Evolutionary conservation across 768 basidiomycete species (phyloP), one percentile per base, ranked within the genome.

Genomic region (Pulveroboletus sp.): DNA sequence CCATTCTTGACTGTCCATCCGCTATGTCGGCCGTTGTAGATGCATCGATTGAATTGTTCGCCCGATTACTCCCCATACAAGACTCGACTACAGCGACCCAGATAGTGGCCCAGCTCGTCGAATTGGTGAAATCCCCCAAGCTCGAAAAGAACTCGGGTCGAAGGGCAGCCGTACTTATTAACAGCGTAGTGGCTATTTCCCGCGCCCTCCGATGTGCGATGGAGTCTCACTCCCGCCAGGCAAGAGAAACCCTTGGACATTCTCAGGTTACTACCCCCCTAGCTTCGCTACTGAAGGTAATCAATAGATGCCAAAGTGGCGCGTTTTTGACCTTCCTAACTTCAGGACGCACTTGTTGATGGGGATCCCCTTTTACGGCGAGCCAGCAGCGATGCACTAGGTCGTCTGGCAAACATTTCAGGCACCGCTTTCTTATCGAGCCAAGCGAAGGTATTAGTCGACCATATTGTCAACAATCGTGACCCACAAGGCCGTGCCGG

Each of bases 401-500:
- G 95, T 14, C 83, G 90, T 14, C 71, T 98, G 8, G 86, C 90
- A 8, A 87, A 82, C 58, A 71, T 95, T 30, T 87, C 88, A 1
- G 91, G 86, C 5, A 90, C 85, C 7, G 79, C 76, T 37, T 95
- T 93, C 73, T 74, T 97, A 43, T 88, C 89, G 1, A 78, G 76
- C 39, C 89, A 94, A 66, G 86, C 92, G 54, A 96, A 96, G 67
- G 82, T 82, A 54, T 75, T 97, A 5, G 93, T 98, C 8, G 89
- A 96, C 58, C 87, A 93, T 60, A 88, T 98, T 21, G 92, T 98
- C 49, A 91, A 77, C 68, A 96, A 98, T 65, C 86, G 95, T 15
- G 89, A 95, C 65, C 95, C 96, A 0, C 79, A 89, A 54, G 85
- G 85, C 21, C 83, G 96, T 15, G 94, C 95, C 14, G 96, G 96